A percentile compares a stretch with the other conserved stretches of the same genome.
These are phyloP conservation scores for Candida sanyiensis DNA, from an alignment of 805 yeast genomes.

Conservation along the genomic window DNA sequence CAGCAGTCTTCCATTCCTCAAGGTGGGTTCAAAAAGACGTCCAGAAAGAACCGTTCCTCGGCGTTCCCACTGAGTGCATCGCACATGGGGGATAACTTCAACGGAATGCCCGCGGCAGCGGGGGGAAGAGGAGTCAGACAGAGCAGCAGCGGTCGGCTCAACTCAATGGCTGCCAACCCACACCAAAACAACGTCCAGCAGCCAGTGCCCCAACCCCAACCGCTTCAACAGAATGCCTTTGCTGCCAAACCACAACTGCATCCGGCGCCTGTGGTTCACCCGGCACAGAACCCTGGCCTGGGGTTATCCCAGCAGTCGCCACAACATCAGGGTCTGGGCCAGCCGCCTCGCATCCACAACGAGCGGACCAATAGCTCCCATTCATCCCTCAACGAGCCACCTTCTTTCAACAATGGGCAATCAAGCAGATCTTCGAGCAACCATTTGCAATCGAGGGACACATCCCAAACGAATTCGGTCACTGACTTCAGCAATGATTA, in stretches of 20 bases:
- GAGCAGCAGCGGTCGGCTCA: slow-evolving; percentile 2
- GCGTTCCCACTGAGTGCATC: slow-evolving; percentile 25
- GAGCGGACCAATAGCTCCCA: slow-evolving; percentile 5
- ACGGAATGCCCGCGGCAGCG: slow-evolving; percentile 8
- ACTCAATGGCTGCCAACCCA: slow-evolving; percentile 5
- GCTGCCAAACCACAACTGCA: background rate
- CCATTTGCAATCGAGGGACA: slow-evolving; percentile 4
- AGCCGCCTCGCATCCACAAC: slow-evolving; percentile 7
- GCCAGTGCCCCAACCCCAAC: background rate
- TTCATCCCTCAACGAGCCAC: slow-evolving; percentile 8
- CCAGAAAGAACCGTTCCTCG: slow-evolving; percentile 41
- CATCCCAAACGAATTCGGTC: slow-evolving; percentile 8
- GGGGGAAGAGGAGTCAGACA: too few species aligned
- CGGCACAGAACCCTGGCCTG: too few species aligned
- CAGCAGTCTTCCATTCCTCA: slow-evolving; percentile 3
- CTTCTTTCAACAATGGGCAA: slow-evolving; percentile 4
- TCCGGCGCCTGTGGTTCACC: background rate
- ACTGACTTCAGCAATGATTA: slow-evolving; percentile 6
- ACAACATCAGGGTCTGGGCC: background rate
- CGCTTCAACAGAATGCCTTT: background rate
- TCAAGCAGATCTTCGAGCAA: slow-evolving; percentile 7
- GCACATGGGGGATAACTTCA: slow-evolving; percentile 11
- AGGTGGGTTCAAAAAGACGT: slow-evolving; percentile 30
- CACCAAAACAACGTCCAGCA: background rate
- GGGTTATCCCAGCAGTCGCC: background rate